phyloP scores from a whole-genome alignment of 805 yeast genomes.

The Schwanniomyces sp. region DNA sequence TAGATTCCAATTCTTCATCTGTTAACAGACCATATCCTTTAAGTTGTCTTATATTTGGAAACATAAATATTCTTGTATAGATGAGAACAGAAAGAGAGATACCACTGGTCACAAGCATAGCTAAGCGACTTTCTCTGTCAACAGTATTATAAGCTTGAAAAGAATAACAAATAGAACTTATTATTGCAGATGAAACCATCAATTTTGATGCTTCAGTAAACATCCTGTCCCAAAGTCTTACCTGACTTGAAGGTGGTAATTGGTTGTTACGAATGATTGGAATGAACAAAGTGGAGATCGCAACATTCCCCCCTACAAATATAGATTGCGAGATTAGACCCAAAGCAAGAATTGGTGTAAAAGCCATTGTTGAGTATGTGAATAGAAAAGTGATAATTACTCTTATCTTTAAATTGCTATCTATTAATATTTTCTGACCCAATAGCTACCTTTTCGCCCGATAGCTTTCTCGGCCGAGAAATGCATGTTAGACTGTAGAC shows the following conservation, averaged over 20 bases:
- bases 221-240: neutral
- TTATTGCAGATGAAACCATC: neutral
- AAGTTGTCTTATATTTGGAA: conserved; percentile 1
- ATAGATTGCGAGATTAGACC: conserved; percentile 5
- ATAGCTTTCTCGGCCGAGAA: neutral
- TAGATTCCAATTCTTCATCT: neutral
- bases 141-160: neutral
- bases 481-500: too few species aligned
- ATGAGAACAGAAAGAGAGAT: conserved; percentile 1
- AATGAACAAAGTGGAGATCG: conserved; percentile 1
- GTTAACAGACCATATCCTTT: neutral
- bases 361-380: conserved; percentile 1
- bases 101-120: neutral
- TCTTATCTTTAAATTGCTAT: neutral
- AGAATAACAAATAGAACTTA: neutral
- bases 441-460: too few species aligned
- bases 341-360: conserved; percentile 3
- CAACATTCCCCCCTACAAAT: conserved; percentile 5
- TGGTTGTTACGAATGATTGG: conserved; percentile 1
- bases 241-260: neutral
- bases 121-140: neutral
- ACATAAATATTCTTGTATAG: neutral
- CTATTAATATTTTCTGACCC: neutral
- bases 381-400: neutral
- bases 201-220: conserved; percentile 1